Conservation (phyloP, 768 basidiomycete species). For the Amanita exitialis region DNA sequence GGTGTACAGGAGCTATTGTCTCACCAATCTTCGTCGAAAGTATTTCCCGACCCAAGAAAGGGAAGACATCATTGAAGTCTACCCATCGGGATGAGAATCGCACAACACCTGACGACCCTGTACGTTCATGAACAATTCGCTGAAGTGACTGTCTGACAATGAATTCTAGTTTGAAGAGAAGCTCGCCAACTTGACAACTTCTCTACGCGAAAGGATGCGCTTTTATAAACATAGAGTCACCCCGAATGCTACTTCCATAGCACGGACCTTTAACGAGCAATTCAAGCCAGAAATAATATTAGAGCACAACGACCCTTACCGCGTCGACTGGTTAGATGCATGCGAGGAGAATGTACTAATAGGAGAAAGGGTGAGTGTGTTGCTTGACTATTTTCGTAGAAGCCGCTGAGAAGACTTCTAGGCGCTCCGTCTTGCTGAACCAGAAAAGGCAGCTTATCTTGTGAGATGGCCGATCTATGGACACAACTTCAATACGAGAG, state of each 20-base stretch:
- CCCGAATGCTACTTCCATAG: conserved; percentile 58
- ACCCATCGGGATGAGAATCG: conserved; percentile 41
- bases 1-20: conserved; percentile 35
- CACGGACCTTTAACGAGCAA: conserved; percentile 71
- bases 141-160: not conserved
- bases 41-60: conserved; percentile 45
- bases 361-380: conserved; percentile 52
- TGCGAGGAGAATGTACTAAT: conserved; percentile 45
- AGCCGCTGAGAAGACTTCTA: conserved; percentile 16
- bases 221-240: conserved; percentile 79
- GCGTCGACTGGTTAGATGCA: conserved; percentile 74
- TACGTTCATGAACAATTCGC: conserved; percentile 21
- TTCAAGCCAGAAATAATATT: conserved; percentile 82
- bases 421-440: conserved; percentile 66
- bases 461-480: conserved; percentile 77
- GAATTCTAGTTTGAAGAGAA: conserved; percentile 60
- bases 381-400: not conserved
- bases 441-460: conserved; percentile 55
- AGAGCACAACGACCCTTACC: conserved; percentile 75
- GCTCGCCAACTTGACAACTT: conserved; percentile 58
- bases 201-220: conserved; percentile 74
- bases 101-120: conserved; percentile 53
- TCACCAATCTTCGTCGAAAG: conserved; percentile 33
- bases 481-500: conserved; percentile 73
- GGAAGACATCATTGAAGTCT: conserved; percentile 13